A percentile compares a stretch with the other conserved stretches of the same genome.
phyloP scores from a whole-genome alignment of 106 monocot genomes.

The Gastrodia elata region DNA sequence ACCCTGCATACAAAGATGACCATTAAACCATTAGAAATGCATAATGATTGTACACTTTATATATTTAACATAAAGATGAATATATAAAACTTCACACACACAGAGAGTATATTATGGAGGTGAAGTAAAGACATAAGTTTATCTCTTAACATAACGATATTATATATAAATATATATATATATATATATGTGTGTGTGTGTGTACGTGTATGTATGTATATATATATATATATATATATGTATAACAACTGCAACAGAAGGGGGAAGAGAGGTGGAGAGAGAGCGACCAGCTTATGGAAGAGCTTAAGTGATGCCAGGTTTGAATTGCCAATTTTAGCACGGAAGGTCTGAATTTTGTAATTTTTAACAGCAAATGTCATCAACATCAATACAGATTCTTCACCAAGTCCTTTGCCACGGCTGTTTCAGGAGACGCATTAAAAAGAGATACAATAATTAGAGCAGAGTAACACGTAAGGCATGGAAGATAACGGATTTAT shows the following conservation, averaged over 20 bases:
- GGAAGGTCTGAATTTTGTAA: conserved; percentile 57
- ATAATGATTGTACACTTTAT: no score
- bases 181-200: no score
- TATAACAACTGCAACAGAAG: not conserved
- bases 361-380: conserved; percentile 64
- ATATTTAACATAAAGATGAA: no score
- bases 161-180: no score
- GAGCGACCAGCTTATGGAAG: conserved; percentile 69
- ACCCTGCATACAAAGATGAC: conserved; percentile 35
- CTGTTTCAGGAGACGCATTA: conserved; percentile 14
- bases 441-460: not conserved
- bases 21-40: not conserved
- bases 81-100: no score
- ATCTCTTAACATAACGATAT: no score
- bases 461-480: not conserved
- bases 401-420: conserved; percentile 80
- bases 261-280: conserved; percentile 4
- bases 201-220: no score
- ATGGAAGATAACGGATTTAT: not conserved
- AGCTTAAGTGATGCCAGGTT: conserved; percentile 71
- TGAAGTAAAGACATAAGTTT: no score
- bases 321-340: conserved; percentile 78
- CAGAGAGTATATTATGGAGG: no score
- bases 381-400: conserved; percentile 78
- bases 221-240: not conserved